Evolutionary conservation across 305 asterid species (phyloP), one percentile per base, ranked within the genome.

Genomic region (Fraxinus platypoda): DNA sequence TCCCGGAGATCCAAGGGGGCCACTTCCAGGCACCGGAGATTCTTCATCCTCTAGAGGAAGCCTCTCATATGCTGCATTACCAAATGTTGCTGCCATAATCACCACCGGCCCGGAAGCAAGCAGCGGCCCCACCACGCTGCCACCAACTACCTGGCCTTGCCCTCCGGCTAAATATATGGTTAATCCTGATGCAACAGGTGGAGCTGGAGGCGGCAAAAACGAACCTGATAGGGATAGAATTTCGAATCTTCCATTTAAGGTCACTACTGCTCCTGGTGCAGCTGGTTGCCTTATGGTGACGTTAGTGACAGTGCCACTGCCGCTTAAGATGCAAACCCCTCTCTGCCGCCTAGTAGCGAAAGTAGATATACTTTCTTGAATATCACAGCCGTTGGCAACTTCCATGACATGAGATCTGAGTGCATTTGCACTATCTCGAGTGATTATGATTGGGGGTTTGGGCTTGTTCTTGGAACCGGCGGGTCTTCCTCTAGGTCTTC

Each of bases 121-220:
- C 1, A 94, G 83, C 8, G 93, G 97, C 0, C 98, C 98, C 6
- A 91, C 97, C 1, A 94, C 98, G 8, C 94, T 89, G 0, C 98
- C 98, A 0, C 98, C 98, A 80, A 94, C 90, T 1, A 94, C 94
- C 85, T 94, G 98, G 0, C 98, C 98, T 75, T 94, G 98, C 15
- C 95, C 97, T 12, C 97, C 94, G 8, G 97, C 90, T 2, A 94
- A 72, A 59, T 93, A 94, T 31, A 94, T 91, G 23, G 95, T 92
- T 59, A 94, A 83, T 0, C 95, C 86, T 0, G 98, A 92, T 0
- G 98, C 97, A 0, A 95, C 92, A 1, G 97, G 90, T 0, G 97
- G 97, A 0, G 98, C 98, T 0, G 98, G 98, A 13, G 95, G 94
- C 0, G 98, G 98, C 0, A 94, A 88, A 41, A 92, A 92, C 0